Evolutionary conservation across 768 basidiomycete species (phyloP), one percentile per base, ranked within the genome.

Genomic region (Zangia roseola): DNA sequence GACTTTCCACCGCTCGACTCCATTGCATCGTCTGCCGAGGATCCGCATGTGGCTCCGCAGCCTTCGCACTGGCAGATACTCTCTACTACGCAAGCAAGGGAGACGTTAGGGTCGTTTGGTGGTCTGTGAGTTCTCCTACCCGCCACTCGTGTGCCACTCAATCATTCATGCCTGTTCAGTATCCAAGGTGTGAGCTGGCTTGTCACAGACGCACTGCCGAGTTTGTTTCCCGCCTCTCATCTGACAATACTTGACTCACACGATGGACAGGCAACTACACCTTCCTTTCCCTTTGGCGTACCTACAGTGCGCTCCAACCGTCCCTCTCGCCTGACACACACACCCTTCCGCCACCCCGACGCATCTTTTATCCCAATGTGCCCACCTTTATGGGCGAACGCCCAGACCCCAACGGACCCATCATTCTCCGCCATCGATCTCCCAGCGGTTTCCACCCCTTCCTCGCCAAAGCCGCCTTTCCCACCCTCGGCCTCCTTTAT

Each of bases 271-370:
- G 85, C 63, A 83, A 86, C 52, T 80, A 84, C 50, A 84, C 89
- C 4, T 69, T 92, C 46, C 77, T 91, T 26, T 80, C 90, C 6
- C 73, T 95, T 28, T 88, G 86, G 84, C 78, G 87, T 37, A 81
- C 81, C 0, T 87, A 92, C 67, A 81, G 81, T 49, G 76, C 83
- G 1, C 74, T 90, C 26, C 80, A 84, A 60, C 47, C 62, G 1
- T 56, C 70, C 10, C 76, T 79, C 24, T 69, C 69, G 13, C 61
- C 70, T 10, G 82, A 82, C 4, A 61, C 61, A 12, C 81, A 81
- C 4, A 74, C 64, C 9, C 78, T 88, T 17, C 74, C 83, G 0
- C 77, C 81, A 1, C 91, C 91, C 0, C 74, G 78, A n/a, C 83
- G 92, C 10, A 68, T 93, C 50, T 74, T 93, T 50, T 83, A 87